phyloP scores from a whole-genome alignment of 768 basidiomycete species.

The Paxillus ammoniavirescens region DNA sequence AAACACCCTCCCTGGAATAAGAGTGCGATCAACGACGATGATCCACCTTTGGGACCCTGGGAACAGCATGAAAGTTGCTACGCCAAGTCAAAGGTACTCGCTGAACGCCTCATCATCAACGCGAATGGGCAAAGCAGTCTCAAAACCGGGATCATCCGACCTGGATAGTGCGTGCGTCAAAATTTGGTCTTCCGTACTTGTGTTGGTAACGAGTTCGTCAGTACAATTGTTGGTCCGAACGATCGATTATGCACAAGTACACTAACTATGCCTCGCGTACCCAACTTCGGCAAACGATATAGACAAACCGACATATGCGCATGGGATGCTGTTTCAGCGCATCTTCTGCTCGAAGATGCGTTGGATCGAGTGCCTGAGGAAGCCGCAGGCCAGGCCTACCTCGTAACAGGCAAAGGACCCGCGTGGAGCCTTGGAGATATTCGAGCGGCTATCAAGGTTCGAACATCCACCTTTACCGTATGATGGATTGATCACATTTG shows the following conservation, averaged over 20 bases:
- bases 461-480: not conserved
- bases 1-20: slow-evolving; percentile 5
- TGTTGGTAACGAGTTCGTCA: slow-evolving; percentile 6
- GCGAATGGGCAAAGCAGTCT: slow-evolving; percentile 49
- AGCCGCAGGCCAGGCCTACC: slow-evolving; percentile 32
- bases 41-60: slow-evolving; percentile 44
- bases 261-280: slow-evolving; percentile 30
- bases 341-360: slow-evolving; percentile 32
- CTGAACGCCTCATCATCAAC: slow-evolving; percentile 51
- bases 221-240: slow-evolving; percentile 35
- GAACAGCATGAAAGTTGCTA: slow-evolving; percentile 45
- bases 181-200: not conserved
- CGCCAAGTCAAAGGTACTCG: slow-evolving; percentile 52
- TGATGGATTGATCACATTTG: not conserved
- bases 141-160: slow-evolving; percentile 40
- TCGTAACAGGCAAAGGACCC: slow-evolving; percentile 33
- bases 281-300: slow-evolving; percentile 32
- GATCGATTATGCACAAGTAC: slow-evolving; percentile 32
- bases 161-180: slow-evolving; percentile 27
- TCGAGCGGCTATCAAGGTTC: slow-evolving; percentile 33
- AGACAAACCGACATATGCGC: slow-evolving; percentile 31
- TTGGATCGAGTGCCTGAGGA: slow-evolving; percentile 22
- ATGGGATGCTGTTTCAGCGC: slow-evolving; percentile 37
- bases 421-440: slow-evolving; percentile 31
- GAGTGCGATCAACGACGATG: slow-evolving; percentile 41